Evolutionary conservation across 1,139 yeast species (phyloP), one percentile per base, ranked within the genome.

Genomic region (Zygosaccharomyces sapae): DNA sequence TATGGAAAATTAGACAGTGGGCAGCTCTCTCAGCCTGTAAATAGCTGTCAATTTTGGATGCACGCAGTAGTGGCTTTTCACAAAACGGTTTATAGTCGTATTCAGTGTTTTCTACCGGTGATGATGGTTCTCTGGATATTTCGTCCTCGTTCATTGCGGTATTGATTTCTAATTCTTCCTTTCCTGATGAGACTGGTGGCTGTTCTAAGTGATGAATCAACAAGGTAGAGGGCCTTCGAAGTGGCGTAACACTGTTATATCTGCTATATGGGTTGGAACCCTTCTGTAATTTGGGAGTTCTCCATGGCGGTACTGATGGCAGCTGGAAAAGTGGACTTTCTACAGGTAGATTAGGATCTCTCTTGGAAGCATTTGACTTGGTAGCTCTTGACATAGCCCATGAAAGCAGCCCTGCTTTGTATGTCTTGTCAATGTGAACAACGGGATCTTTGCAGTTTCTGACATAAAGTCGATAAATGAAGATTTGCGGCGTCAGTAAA

Each of bases 231-330:
- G 54, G 49, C 38, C 57, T 50, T 40, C 54, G 45, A 31, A 55
- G 37, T 20, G 64, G 64, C 9, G 64, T 59, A 4, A 52, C 47
- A 18, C 50, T 46, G 30, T 48, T 38, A 44, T 43, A 12, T 41
- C 41, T 24, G 16, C 16, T 19, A 24, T 19, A 18, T 13, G 41
- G 41, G 34, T 35, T 38, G 16, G 38, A 33, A 12, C 35, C 34
- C 9, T 30, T 43, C 20, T 53, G 50, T 33, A 51, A 46, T 27
- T 49, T 47, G 19, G 58, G 61, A 22, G 59, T 55, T 34, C 52
- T 51, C 66, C 66, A 61, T 13, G 63, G 58, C 13, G 65, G 65
- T 18, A 61, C 48, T 8, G 60, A 51, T 12, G 64, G 64, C 22
- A 61, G 46, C 27, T 61, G 62, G 38, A 59, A 60, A 5, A 45